These are phyloP conservation scores for Eucalyptus tenuipes DNA, from an alignment of 345 rosid species.

Conservation along the genomic window DNA sequence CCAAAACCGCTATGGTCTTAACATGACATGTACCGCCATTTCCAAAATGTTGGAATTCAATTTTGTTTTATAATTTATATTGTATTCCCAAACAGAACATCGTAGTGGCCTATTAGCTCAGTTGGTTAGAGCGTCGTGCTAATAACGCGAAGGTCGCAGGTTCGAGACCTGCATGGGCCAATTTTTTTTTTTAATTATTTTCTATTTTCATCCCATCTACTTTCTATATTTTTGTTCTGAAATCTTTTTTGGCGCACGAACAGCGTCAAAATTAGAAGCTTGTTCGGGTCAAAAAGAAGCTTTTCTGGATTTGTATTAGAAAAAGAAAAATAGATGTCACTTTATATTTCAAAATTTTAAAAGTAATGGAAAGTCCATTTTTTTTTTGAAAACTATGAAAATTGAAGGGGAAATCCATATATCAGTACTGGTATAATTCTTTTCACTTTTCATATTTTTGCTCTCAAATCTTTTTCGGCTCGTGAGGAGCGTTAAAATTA, in stretches of 20 bases:
- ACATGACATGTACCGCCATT: neutral
- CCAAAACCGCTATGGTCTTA: neutral
- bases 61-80: too few species aligned
- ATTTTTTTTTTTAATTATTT: rapidly evolving
- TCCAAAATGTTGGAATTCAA: neutral
- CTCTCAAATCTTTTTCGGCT: neutral
- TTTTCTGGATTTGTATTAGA: neutral
- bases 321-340: neutral
- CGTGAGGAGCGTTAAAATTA: neutral
- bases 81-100: rapidly evolving
- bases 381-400: too few species aligned
- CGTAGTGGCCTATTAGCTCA: conserved; percentile 2
- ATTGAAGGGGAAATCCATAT: neutral
- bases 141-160: conserved; percentile 89
- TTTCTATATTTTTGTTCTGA: neutral
- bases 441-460: neutral
- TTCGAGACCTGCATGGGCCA: conserved; percentile 52
- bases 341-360: neutral
- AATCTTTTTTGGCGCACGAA: neutral
- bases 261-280: neutral
- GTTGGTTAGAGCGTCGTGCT: conserved; percentile 94
- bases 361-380: too few species aligned
- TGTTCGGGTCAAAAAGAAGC: neutral
- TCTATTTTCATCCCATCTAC: neutral
- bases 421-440: neutral